Percentiles rank a stretch among this genome's conserved stretches.
These are phyloP conservation scores for Parafenestella ontariensis DNA, from an alignment of 2,329 filamentous ascomycete species.

Conservation along the genomic window DNA sequence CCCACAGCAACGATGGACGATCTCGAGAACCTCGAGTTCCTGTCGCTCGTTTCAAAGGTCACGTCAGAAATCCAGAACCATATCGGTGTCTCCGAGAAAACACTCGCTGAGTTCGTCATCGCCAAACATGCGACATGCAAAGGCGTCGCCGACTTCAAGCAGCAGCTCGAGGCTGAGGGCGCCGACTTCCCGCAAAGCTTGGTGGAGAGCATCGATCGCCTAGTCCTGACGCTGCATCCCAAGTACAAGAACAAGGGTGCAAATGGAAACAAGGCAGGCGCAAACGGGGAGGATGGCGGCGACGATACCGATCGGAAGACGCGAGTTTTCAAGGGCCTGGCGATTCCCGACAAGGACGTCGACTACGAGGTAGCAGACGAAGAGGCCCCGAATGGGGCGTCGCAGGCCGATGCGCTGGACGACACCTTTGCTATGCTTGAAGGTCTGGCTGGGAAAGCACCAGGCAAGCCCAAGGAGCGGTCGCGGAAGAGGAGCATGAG, in stretches of 20 bases:
- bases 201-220: slow-evolving; percentile 87
- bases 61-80: slow-evolving; percentile 95
- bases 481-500: slow-evolving; percentile 66
- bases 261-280: slow-evolving; percentile 46
- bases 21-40: slow-evolving; percentile 85
- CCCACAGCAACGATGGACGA: slow-evolving; percentile 83
- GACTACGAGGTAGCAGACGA: slow-evolving; percentile 60
- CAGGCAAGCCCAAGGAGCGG: slow-evolving; percentile 54
- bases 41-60: slow-evolving; percentile 94
- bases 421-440: slow-evolving; percentile 94
- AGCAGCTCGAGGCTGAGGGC: slow-evolving; percentile 75
- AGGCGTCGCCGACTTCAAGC: slow-evolving; percentile 75
- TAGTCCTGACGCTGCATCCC: slow-evolving; percentile 89
- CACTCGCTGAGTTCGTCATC: slow-evolving; percentile 94
- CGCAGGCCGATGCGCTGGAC: slow-evolving; percentile 74
- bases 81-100: slow-evolving; percentile 89
- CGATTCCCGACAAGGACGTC: slow-evolving; percentile 79
- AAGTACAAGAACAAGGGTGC: slow-evolving; percentile 71
- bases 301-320: slow-evolving; percentile 72
- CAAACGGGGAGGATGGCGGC: slow-evolving; percentile 58
- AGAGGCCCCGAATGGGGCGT: slow-evolving; percentile 45
- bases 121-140: slow-evolving; percentile 81
- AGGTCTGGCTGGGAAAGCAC: slow-evolving; percentile 68
- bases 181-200: slow-evolving; percentile 86
- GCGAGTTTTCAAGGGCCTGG: slow-evolving; percentile 87